phyloP scores from a whole-genome alignment of 1,284 basidiomycete genomes.

The Vanrija sp. region DNA sequence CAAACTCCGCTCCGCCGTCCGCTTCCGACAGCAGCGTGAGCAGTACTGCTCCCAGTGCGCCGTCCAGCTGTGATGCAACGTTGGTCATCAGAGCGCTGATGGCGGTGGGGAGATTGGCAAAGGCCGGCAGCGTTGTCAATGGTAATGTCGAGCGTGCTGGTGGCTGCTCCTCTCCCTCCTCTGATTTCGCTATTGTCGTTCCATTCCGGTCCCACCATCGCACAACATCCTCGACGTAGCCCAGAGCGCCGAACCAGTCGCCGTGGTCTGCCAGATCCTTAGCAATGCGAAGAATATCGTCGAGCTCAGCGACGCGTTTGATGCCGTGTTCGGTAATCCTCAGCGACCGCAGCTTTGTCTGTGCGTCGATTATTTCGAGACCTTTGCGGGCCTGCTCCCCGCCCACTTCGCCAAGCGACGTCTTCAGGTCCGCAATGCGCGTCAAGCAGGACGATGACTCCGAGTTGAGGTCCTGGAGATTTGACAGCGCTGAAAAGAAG shows the following conservation, averaged over 20 bases:
- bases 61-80: conserved; percentile 71
- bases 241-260: conserved; percentile 78
- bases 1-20: conserved; percentile 23
- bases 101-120: conserved; percentile 65
- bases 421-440: conserved; percentile 69
- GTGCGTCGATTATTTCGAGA: conserved; percentile 65
- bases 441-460: conserved; percentile 79
- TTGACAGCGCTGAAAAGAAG: conserved; percentile 94
- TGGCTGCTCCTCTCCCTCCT: conserved; percentile 6
- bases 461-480: conserved; percentile 84
- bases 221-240: conserved; percentile 69
- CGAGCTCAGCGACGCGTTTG: conserved; percentile 63
- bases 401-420: conserved; percentile 71
- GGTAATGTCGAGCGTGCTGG: conserved; percentile 14
- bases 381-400: conserved; percentile 71
- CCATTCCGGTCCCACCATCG: conserved; percentile 58
- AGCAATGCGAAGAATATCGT: conserved; percentile 69
- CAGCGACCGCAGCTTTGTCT: conserved; percentile 62
- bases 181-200: too few relatives aligned
- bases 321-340: conserved; percentile 61
- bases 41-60: conserved; percentile 69
- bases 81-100: conserved; percentile 63
- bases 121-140: conserved; percentile 60
- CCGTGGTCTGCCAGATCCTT: conserved; percentile 69
- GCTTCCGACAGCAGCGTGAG: conserved; percentile 60